Evolutionary conservation across 169 alveolate genomes (phyloP), one percentile per base, ranked within the genome.

Genomic region (Plasmodium adleri): DNA sequence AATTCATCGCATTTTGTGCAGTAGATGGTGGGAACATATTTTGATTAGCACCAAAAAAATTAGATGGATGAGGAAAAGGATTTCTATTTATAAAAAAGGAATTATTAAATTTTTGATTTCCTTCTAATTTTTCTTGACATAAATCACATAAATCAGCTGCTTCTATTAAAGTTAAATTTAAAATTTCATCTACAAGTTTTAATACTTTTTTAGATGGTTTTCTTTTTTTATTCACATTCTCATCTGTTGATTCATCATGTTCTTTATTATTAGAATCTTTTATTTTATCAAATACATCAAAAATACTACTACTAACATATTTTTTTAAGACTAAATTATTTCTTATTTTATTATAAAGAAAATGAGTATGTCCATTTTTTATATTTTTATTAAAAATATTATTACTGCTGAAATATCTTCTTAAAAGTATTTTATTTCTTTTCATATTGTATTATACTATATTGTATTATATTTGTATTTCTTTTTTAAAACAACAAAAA

Each of bases 81-180:
- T 94, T 71, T 47, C 97, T 94, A 5, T 96, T 95, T 0, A 95
- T 90, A 17, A 94, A 63, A 50, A 45, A 68, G 1, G 93, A 92
- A 45, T 90, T 90, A 59, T 88, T 92, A 47, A 89, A 74, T 7
- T 59, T 26, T 52, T 89, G 88, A 2, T 93, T 92, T 86, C 80
- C 95, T 15, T 95, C 93, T 58, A 94, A 64, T 39, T 90, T 88
- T 88, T 94, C 95, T 64, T 96, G 98, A 56, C 98, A 96, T 3
- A 96, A 73, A 74, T 96, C 97, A 74, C 98, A 96, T 63, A 96
- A 88, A 39, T 96, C 98, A 7, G 98, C 98, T 26, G 97, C 97
- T 74, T 96, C 98, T 2, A 96, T 95, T 54, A 96, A 90, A 9
- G 98, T 93, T 70, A 96, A 83, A 63, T 88, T 93, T 58, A 96